These are phyloP conservation scores for Cercospora sesami DNA, from an alignment of 2,329 filamentous ascomycete genomes.

Conservation along the genomic window DNA sequence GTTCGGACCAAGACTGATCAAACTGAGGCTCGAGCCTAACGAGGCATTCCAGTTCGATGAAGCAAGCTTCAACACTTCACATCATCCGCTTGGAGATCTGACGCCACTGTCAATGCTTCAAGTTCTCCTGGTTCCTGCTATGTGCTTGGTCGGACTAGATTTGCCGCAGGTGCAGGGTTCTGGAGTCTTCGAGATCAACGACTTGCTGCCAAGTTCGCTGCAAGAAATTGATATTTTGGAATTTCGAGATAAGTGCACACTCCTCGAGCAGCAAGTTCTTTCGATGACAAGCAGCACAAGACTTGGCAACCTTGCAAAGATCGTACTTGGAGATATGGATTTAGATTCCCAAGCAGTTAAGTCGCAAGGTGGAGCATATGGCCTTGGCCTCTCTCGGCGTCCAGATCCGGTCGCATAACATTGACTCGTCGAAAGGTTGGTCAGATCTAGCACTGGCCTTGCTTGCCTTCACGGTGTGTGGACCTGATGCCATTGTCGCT, in stretches of 20 bases:
- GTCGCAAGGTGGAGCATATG: not conserved
- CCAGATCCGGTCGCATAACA: not conserved
- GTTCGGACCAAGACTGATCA: not conserved
- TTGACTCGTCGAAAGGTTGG: not conserved
- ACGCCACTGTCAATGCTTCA: conserved; percentile 6
- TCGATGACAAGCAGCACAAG: not conserved
- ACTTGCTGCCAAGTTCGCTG: not conserved
- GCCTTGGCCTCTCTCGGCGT: not conserved
- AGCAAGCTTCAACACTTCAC: not conserved
- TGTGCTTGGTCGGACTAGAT: conserved; percentile 4
- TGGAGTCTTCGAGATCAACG: not conserved
- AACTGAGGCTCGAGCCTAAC: conserved; percentile 6
- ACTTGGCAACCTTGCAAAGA: not conserved
- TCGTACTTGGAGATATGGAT: not conserved
- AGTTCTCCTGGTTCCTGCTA: conserved; percentile 3
- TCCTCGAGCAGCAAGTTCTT: not conserved
- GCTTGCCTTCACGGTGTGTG: not conserved
- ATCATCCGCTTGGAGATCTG: conserved; percentile 9
- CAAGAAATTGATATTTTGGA: not conserved
- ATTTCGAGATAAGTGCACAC: not conserved
- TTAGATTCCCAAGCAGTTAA: not conserved
- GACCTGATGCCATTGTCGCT: not conserved
- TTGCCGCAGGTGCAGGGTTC: not conserved
- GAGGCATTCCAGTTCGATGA: conserved; percentile 5
- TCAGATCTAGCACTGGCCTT: not conserved